These are phyloP conservation scores for Hypoxylon sp. DNA, from an alignment of 2,329 filamentous ascomycete genomes.

Conservation along the genomic window DNA sequence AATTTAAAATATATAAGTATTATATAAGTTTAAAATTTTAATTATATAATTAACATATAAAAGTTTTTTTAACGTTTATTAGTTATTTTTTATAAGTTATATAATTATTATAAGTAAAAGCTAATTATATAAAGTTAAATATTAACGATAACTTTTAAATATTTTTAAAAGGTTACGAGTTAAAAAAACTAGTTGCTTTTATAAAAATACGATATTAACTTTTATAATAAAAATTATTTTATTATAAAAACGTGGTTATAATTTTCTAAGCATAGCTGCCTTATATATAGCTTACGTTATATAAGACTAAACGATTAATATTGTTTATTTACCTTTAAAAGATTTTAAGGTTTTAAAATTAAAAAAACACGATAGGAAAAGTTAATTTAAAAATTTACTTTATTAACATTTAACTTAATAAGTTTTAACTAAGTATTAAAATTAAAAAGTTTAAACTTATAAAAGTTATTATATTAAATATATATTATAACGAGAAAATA, in stretches of 20 bases:
- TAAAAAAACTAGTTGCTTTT: not conserved
- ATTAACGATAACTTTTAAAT: not conserved
- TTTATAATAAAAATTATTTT: constrained; percentile 11
- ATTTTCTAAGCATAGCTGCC: constrained; percentile 11
- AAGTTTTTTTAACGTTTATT: not conserved
- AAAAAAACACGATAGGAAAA: constrained; percentile 1
- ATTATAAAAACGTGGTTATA: constrained; percentile 1
- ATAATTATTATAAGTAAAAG: no score
- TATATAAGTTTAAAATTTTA: not conserved
- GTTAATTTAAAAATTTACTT: constrained; percentile 59
- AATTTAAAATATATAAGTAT: not conserved
- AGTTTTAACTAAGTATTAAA: constrained; percentile 53
- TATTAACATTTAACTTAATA: constrained; percentile 67
- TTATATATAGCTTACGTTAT: constrained; percentile 10
- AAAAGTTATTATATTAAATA: constrained; percentile 69
- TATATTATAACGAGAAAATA: constrained; percentile 67
- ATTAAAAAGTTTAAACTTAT: constrained; percentile 58
- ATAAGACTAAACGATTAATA: constrained; percentile 10
- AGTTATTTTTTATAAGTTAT: not conserved
- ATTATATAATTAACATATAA: not conserved
- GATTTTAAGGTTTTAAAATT: constrained; percentile 1
- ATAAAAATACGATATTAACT: not conserved
- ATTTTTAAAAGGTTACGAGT: not conserved
- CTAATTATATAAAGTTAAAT: not conserved
- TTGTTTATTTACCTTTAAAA: constrained; percentile 1